Percentiles rank a stretch among this genome's conserved stretches.
Evolutionary conservation across 306 rosid species (phyloP).

Genomic region (Trifolium fragiferum): DNA sequence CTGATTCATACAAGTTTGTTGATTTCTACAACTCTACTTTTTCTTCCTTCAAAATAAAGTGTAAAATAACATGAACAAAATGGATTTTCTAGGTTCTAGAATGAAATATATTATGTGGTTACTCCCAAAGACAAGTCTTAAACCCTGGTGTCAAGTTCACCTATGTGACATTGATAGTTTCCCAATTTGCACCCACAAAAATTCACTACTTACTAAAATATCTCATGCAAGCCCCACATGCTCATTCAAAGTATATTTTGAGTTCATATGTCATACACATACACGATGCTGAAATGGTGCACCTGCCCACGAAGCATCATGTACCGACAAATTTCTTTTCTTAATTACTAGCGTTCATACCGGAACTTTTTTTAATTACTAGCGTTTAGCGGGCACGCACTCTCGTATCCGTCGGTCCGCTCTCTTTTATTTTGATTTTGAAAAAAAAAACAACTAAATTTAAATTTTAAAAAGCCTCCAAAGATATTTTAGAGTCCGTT

Average conservation of each 20-base stretch:
- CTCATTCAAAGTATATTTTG: slow-evolving; percentile 35
- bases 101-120: neutral
- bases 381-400: no score
- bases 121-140: slow-evolving; percentile 5
- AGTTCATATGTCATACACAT: slow-evolving; percentile 22
- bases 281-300: slow-evolving; percentile 20
- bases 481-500: no score
- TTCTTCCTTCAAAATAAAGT: neutral
- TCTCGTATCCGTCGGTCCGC: no score
- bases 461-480: no score
- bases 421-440: no score
- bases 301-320: slow-evolving; percentile 6
- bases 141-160: slow-evolving; percentile 34
- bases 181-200: slow-evolving; percentile 46
- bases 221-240: slow-evolving; percentile 54
- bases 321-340: slow-evolving; percentile 37
- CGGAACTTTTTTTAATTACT: no score
- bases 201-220: slow-evolving; percentile 31
- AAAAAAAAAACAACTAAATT: no score
- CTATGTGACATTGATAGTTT: slow-evolving; percentile 54
- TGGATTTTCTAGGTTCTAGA: neutral
- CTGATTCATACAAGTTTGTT: no score
- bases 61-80: neutral
- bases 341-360: no score
- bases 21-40: no score